Base-by-base conservation (phyloP, 2,329 filamentous ascomycete genomes). In the Lithohypha guttulata region DNA sequence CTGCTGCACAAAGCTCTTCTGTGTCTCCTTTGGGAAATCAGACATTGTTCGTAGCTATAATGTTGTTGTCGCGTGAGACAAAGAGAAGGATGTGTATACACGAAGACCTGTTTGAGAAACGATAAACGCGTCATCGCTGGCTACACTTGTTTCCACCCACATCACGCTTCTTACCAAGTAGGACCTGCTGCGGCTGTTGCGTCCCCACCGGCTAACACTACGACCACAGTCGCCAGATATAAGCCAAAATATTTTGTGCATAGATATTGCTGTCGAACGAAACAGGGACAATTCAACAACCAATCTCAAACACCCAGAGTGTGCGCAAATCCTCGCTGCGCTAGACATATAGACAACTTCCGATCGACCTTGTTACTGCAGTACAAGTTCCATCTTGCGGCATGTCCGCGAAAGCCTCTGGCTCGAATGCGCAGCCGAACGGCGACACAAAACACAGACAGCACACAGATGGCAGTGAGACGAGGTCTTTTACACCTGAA, bases 401-500 rank as follows among this genome's bases (percentile, higher is more conserved):
- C 41, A 53, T 52, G 39, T 61, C 65, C 41, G 63, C 66, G 43
- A 61, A 59, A 37, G 59, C 66, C 29, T 67, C 65, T 42, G 66
- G 65, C 42, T 62, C 59, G 30, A 61, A 67, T 46, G 57, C 35
- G 9, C 53, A 52, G 41, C 44, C 53, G 32, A 65, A 64, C 39
- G 57, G 61, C 37, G 56, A 54, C 29, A 61, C 63, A 19, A 60
- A 57, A 49, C 62, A 59, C 34, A 61, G 66, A 47, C 61, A 67
- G 14, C 65, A 69, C 46, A 68, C 64, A 27, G 64, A 69, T 46
- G 66, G 66, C 20, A 69, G 66, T 35, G 66, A 69, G 51, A 64
- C 68, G 14, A 59, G 63, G 42, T 68, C 82, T 57, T 94, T 78
- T 63, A 98, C 91, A 1, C 69, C 75, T 20, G 87, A 95, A 53